Evolutionary conservation across 805 yeast species (phyloP).

Genomic region (Wickerhamiella vanderwaltii): DNA sequence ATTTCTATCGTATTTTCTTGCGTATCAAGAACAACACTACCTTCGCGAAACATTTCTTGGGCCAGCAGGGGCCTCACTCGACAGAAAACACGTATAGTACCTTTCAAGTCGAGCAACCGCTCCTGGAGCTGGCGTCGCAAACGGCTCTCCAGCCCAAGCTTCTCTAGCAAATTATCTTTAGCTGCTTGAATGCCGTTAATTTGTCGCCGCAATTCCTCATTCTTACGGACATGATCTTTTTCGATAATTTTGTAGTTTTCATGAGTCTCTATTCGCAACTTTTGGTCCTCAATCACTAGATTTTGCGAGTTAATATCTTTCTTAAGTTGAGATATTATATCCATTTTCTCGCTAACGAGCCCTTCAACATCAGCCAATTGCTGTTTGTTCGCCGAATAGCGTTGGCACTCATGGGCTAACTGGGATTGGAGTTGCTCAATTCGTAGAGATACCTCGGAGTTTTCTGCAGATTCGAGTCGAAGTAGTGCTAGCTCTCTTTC

Average conservation of each 20-base stretch:
- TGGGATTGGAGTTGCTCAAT: neutral
- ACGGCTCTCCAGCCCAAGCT: constrained; percentile 10
- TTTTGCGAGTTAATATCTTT: neutral
- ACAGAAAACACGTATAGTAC: constrained; percentile 85
- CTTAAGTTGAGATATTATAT: neutral
- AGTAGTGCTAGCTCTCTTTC: neutral
- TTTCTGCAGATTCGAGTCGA: neutral
- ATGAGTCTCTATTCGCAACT: constrained; percentile 8
- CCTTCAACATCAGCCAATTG: constrained; percentile 5
- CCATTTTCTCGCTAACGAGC: constrained; percentile 3
- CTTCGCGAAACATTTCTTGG: constrained; percentile 15
- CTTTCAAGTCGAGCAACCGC: constrained; percentile 71
- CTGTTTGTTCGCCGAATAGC: neutral
- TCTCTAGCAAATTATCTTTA: neutral
- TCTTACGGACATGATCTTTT: constrained; percentile 8
- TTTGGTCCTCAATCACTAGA: neutral
- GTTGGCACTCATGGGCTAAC: neutral
- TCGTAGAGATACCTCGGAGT: neutral
- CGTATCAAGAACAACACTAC: constrained; percentile 9
- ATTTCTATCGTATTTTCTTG: constrained; percentile 16
- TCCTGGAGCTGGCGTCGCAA: constrained; percentile 56
- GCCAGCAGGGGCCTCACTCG: constrained; percentile 53
- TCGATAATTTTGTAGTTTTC: constrained; percentile 2
- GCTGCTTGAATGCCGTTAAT: neutral
- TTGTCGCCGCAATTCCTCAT: constrained; percentile 5